These are phyloP conservation scores for Sporisorium scitamineum DNA, from an alignment of 1,284 basidiomycete species.

Conservation along the genomic window DNA sequence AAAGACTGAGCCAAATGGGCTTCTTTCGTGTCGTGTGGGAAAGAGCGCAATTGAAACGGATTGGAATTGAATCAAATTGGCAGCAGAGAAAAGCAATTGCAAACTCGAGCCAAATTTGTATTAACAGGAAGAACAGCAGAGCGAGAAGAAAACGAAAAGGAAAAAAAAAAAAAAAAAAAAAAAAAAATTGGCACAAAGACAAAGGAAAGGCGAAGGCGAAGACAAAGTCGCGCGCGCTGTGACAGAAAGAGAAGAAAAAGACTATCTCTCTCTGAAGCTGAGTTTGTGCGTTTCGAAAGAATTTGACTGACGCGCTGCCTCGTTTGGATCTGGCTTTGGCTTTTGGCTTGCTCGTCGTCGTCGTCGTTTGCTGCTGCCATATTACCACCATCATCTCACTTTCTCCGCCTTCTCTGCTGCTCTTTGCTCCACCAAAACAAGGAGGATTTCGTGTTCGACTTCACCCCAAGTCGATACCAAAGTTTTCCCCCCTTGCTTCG, in stretches of 20 bases:
- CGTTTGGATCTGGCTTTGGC: not conserved
- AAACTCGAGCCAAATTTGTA: not conserved
- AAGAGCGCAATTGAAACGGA: not conserved
- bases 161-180: constrained; percentile 11
- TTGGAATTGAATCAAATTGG: too few relatives aligned
- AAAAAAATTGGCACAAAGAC: constrained; percentile 8
- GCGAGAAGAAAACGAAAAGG: constrained; percentile 6
- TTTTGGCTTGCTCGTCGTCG: constrained; percentile 8
- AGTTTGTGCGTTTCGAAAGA: not conserved
- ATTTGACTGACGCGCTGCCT: constrained; percentile 7
- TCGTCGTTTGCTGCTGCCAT: constrained; percentile 6
- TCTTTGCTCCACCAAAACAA: constrained; percentile 9
- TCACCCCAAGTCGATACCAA: constrained; percentile 14
- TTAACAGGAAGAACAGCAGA: constrained; percentile 1
- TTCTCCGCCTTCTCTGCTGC: constrained; percentile 49
- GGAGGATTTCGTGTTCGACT: constrained; percentile 41
- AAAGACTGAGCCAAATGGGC: too few relatives aligned
- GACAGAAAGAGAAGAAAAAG: not conserved
- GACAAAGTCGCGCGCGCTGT: not conserved
- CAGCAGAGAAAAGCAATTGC: too few relatives aligned
- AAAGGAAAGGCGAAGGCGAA: not conserved
- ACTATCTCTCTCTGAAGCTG: not conserved
- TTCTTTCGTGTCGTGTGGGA: constrained; percentile 1
- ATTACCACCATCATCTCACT: constrained; percentile 42
- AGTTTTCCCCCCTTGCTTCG: constrained; percentile 47